Conservation (phyloP, 2,329 filamentous ascomycete genomes). For the Stagonosporopsis vannaccii region DNA sequence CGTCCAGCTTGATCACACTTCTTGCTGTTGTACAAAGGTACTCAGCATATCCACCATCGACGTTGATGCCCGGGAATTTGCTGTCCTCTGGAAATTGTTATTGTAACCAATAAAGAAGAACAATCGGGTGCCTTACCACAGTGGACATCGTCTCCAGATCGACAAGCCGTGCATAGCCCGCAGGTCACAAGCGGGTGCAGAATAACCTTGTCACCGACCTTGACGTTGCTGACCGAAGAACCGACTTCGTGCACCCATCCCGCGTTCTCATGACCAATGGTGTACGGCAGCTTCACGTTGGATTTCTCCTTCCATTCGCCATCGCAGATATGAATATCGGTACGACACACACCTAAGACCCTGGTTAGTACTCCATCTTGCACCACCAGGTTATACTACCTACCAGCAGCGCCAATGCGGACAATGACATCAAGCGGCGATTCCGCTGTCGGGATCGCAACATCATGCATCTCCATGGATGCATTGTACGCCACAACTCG, state of each 20-base stretch:
- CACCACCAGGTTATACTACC: neutral
- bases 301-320: conserved; percentile 13
- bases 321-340: conserved; percentile 10
- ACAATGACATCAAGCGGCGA: conserved; percentile 4
- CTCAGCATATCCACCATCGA: conserved; percentile 9
- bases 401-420: conserved; percentile 2
- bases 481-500: conserved; percentile 4
- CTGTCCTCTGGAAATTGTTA: conserved; percentile 3
- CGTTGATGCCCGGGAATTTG: conserved; percentile 5
- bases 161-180: conserved; percentile 6
- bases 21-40: conserved; percentile 5
- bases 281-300: conserved; percentile 3
- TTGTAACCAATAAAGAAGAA: no score
- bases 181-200: conserved; percentile 9
- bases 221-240: conserved; percentile 2
- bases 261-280: conserved; percentile 8
- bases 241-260: conserved; percentile 9
- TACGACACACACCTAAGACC: conserved; percentile 2
- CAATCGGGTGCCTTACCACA: neutral
- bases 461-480: conserved; percentile 10
- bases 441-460: neutral
- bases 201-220: conserved; percentile 5
- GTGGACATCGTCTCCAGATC: conserved; percentile 6
- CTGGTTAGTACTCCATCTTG: neutral
- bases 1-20: conserved; percentile 8